These are phyloP conservation scores for Ceratocystis lukuohia DNA, from an alignment of 2,329 filamentous ascomycete genomes.

Conservation along the genomic window DNA sequence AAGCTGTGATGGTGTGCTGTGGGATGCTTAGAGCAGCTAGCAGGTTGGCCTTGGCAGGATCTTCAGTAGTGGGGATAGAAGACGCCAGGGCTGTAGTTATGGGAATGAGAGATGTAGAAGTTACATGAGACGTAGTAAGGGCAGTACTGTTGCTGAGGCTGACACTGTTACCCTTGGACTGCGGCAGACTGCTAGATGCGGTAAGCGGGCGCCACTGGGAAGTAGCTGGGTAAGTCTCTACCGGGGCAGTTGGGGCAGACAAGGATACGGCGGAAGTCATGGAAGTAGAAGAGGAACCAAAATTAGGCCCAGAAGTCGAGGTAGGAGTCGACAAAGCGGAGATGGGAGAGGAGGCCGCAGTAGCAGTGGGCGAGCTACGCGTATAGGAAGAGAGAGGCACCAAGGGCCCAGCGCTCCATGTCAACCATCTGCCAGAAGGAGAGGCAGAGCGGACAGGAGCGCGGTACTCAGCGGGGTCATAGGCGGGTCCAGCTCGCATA, in stretches of 20 bases:
- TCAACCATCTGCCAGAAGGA: conserved; percentile 1
- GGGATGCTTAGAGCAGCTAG: background rate
- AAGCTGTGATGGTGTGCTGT: background rate
- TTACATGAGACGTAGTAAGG: background rate
- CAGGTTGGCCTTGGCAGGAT: background rate
- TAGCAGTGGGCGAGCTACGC: background rate
- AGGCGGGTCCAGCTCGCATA: conserved; percentile 6
- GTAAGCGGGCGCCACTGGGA: conserved; percentile 6
- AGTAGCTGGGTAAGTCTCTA: background rate
- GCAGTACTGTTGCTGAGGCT: background rate
- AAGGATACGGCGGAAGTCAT: background rate
- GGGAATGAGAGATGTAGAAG: background rate
- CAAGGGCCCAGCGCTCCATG: background rate
- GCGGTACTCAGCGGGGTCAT: background rate
- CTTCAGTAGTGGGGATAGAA: background rate
- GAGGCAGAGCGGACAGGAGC: background rate
- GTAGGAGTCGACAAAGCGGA: background rate
- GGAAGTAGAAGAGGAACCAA: background rate
- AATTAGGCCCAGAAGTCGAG: background rate
- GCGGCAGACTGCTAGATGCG: background rate
- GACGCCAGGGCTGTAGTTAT: background rate
- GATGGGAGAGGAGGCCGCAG: background rate
- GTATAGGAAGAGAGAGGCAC: background rate
- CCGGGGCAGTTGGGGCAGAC: background rate
- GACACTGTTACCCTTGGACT: background rate